Base-by-base conservation (phyloP, 306 rosid genomes). In the Comarum palustre region DNA sequence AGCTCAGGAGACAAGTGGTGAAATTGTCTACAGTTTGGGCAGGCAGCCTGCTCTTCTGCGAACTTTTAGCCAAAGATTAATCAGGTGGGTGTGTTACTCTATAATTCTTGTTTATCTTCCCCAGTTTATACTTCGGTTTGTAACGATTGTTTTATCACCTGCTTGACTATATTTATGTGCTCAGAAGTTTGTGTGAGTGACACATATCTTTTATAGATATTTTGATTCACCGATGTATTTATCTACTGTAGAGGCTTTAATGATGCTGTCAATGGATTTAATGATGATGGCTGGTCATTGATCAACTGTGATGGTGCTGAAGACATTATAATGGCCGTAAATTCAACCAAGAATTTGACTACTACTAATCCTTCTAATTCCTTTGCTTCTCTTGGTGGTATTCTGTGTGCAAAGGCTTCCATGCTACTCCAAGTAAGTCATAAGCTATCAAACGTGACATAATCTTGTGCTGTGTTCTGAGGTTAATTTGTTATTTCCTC, bases 1-100 rank as follows among this genome's bases (percentile, higher is more conserved):
- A 80, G 99, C 99, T 50, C 97, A 91, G 58, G 99, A 95, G 82
- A 86, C 96, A 15, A 90, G 99, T 68, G 99, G 99, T 54, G 99
- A 95, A 75, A 91, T 95, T 60, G 96, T 87, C n/a, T 95, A 95
- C 66, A 89, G 97, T 75, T 60, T 95, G 80, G 99, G 99, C 48
- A 86, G 96, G 80, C 99, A 95, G 88, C 99, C 99, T 13, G 96
- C 99, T 55, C 92, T 91, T 75, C 79, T 95, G 67, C 84, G 99
- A 69, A 90, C 97, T 29, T 95, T 95, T 84, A 91, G 99, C 81
- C 99, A 95, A 77, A 87, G 97, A 87, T 74, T 95, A 78, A 95
- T 86, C 89, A 87, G 99, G 99, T 90, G 69, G 59, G 39, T 58
- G 32, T 31, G 4, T 63, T 34, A 46, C 39, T 24, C 38, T 14